Evolutionary conservation across 2,329 filamentous ascomycete genomes (phyloP).

Genomic region (Diaporthe humulicola): DNA sequence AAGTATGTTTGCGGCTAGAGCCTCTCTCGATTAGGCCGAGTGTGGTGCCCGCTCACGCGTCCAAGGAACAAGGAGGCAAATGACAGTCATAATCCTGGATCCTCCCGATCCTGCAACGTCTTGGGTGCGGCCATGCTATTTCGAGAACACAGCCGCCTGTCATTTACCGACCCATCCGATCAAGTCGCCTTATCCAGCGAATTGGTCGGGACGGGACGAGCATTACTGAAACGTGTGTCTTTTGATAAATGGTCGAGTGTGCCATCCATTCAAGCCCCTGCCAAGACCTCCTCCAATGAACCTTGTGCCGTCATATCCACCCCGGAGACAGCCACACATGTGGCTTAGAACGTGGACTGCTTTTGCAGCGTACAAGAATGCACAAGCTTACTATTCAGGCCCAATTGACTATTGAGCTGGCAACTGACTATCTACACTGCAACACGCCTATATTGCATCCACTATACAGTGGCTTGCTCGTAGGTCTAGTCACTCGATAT

Average conservation of each 20-base stretch:
- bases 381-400: background rate
- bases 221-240: slow-evolving; percentile 10
- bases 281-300: slow-evolving; percentile 10
- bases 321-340: background rate
- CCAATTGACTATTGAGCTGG: background rate
- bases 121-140: slow-evolving; percentile 4
- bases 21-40: background rate
- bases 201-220: slow-evolving; percentile 8
- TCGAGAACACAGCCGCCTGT: background rate
- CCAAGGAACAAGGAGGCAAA: slow-evolving; percentile 1
- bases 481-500: background rate
- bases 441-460: background rate
- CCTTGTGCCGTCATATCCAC: background rate
- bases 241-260: background rate
- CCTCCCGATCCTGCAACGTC: slow-evolving; percentile 10
- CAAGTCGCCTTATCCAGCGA: background rate
- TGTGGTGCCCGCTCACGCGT: background rate
- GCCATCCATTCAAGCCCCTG: slow-evolving; percentile 18
- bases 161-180: background rate
- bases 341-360: background rate
- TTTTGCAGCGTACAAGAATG: background rate
- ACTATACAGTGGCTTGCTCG: background rate
- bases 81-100: slow-evolving; percentile 1
- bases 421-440: background rate
- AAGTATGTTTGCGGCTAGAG: slow-evolving; percentile 18